Conservation (phyloP, 208 protist species). For the Wallacemonas sp. region DNA sequence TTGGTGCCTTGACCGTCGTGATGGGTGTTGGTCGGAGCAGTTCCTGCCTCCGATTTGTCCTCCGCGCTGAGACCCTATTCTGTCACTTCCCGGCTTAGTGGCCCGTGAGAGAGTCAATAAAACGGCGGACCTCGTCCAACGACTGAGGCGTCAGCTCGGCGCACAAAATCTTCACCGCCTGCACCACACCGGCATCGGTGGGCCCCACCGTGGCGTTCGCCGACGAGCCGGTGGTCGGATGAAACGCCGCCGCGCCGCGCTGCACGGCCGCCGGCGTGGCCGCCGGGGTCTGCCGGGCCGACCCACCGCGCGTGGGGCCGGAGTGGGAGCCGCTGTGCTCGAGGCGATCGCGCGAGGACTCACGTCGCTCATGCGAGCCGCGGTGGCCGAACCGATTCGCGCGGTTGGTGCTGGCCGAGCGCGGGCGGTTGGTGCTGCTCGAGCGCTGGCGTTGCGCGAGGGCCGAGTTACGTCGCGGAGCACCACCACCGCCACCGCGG, state of each 20-base stretch:
- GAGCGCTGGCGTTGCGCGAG: background rate
- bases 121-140: conserved; percentile 71
- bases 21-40: background rate
- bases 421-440: background rate
- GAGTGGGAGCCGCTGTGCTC: conserved; percentile 1
- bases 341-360: conserved; percentile 1
- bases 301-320: background rate
- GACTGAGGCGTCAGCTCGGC: conserved; percentile 61
- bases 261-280: background rate
- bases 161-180: conserved; percentile 81
- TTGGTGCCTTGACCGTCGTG: too few relatives aligned
- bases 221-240: conserved; percentile 1
- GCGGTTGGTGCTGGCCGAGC: background rate
- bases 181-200: conserved; percentile 74
- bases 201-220: conserved; percentile 37
- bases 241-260: background rate
- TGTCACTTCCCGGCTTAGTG: conserved; percentile 8
- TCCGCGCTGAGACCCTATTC: too few relatives aligned
- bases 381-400: conserved; percentile 2
- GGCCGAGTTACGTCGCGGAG: background rate
- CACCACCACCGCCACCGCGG: background rate
- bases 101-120: conserved; percentile 64
- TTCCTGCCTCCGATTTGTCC: background rate
- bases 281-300: background rate
- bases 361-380: conserved; percentile 11